These are phyloP conservation scores for Tricholoma matsutake DNA, from an alignment of 768 basidiomycete species.

Conservation along the genomic window DNA sequence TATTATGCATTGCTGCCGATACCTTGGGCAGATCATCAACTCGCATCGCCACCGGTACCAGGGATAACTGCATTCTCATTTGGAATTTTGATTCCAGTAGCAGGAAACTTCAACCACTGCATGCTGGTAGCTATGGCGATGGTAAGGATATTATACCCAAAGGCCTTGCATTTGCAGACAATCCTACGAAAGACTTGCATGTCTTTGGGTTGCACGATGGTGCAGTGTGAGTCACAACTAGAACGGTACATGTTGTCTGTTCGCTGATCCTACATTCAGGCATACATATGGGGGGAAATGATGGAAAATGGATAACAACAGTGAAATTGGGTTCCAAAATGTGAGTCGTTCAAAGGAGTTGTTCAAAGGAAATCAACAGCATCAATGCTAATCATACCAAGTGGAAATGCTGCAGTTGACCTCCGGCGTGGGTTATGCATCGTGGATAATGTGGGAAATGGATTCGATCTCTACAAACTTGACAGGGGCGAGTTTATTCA, in stretches of 20 bases:
- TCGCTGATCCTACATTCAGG: neutral
- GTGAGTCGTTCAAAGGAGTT: no score
- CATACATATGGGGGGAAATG: neutral
- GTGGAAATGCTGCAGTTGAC: no score
- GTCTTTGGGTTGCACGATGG: neutral
- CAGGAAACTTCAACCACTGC: neutral
- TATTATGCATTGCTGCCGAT: neutral
- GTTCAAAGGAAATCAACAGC: no score
- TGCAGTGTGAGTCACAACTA: neutral
- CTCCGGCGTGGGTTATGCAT: no score
- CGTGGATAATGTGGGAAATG: neutral
- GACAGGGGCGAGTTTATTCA: conserved; percentile 15
- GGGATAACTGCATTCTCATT: neutral
- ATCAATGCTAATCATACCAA: no score
- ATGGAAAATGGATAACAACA: neutral
- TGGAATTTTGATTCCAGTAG: neutral
- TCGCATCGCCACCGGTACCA: neutral
- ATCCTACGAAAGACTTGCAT: neutral
- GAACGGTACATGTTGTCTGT: neutral
- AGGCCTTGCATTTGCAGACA: neutral
- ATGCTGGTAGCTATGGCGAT: neutral
- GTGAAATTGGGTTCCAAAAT: conserved; percentile 1
- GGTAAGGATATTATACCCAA: neutral
- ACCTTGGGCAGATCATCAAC: neutral
- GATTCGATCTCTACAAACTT: conserved; percentile 18